Conservation (phyloP, 2,329 filamentous ascomycete species). For the Zasmidium citrigriseum region DNA sequence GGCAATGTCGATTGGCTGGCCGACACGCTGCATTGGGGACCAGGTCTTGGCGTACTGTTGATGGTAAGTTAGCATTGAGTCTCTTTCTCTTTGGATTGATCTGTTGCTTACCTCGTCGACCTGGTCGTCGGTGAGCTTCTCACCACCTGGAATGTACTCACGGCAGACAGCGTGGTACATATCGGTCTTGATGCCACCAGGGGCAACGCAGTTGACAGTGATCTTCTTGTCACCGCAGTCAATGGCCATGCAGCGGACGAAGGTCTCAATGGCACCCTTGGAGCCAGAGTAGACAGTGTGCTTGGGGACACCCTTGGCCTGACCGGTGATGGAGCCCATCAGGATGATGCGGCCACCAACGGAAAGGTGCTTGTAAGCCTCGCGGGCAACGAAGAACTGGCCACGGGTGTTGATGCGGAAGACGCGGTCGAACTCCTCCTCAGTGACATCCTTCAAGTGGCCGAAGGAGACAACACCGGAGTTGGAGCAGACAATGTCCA, state of each 20-base stretch:
- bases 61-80: conserved; percentile 12
- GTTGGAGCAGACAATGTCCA: conserved; percentile 72
- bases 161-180: conserved; percentile 65
- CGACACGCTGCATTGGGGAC: conserved; percentile 66
- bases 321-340: conserved; percentile 59
- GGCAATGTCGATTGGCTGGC: conserved; percentile 68
- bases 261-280: conserved; percentile 58
- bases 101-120: conserved; percentile 51
- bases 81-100: background rate
- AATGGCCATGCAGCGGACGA: conserved; percentile 56
- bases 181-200: conserved; percentile 58
- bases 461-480: conserved; percentile 59
- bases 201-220: conserved; percentile 62
- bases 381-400: conserved; percentile 63
- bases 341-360: conserved; percentile 56
- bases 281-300: conserved; percentile 56
- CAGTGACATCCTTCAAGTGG: conserved; percentile 55
- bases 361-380: conserved; percentile 56
- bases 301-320: conserved; percentile 58
- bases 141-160: conserved; percentile 62
- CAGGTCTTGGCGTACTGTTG: conserved; percentile 61
- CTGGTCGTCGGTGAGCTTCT: conserved; percentile 57
- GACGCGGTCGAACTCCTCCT: conserved; percentile 60
- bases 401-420: conserved; percentile 64
- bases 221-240: conserved; percentile 57